These are phyloP conservation scores for Rhizopus delemar DNA, from an alignment of 371 early-diverging fungal species.

Conservation along the genomic window DNA sequence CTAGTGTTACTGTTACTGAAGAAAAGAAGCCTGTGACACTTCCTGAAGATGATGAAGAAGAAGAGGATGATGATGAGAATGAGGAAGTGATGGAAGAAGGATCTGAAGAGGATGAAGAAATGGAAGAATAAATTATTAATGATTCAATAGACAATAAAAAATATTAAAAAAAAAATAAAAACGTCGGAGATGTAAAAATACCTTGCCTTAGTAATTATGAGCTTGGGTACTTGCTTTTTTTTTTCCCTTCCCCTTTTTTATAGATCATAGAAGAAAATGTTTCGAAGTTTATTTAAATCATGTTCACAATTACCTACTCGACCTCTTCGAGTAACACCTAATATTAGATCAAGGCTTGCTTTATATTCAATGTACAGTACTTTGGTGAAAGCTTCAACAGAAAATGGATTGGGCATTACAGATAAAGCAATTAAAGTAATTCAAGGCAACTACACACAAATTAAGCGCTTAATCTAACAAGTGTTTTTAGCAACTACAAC, in stretches of 20 bases:
- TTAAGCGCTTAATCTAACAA: too few relatives aligned
- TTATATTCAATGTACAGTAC: slow-evolving; percentile 3
- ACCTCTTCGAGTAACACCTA: not conserved
- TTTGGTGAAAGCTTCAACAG: slow-evolving; percentile 24
- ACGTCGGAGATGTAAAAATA: too few relatives aligned
- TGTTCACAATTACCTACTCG: not conserved
- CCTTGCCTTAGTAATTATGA: not conserved
- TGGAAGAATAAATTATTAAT: slow-evolving; percentile 21
- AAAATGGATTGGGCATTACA: slow-evolving; percentile 42
- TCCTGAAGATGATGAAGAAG: slow-evolving; percentile 53
- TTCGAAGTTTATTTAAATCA: slow-evolving; percentile 11
- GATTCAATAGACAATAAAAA: too few relatives aligned
- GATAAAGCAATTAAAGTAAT: slow-evolving; percentile 46
- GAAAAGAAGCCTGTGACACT: slow-evolving; percentile 45
- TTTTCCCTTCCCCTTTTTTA: not conserved
- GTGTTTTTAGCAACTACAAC: slow-evolving; percentile 61
- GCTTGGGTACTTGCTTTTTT: not conserved
- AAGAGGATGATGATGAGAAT: slow-evolving; percentile 53
- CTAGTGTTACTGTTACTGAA: slow-evolving; percentile 28
- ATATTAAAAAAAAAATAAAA: too few relatives aligned
- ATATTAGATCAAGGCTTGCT: not conserved
- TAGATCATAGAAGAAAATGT: slow-evolving; percentile 9
- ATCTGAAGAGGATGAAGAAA: slow-evolving; percentile 27
- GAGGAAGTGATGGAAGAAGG: slow-evolving; percentile 23
- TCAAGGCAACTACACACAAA: too few relatives aligned